Evolutionary conservation across 148 eudicot species (phyloP), one percentile per base, ranked within the genome.

Genomic region (Chenopodium suecicum): DNA sequence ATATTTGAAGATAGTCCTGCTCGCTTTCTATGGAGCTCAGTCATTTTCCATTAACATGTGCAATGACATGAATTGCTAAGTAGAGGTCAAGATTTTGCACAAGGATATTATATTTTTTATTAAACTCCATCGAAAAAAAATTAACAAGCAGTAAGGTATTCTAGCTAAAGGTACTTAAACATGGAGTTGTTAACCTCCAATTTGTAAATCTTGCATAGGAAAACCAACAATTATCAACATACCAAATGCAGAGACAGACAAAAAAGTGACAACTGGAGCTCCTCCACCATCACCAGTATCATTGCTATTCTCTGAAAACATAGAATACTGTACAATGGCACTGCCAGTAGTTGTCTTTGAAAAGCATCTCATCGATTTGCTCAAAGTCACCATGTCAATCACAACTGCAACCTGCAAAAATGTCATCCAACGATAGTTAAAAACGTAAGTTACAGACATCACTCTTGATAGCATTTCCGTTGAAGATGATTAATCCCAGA

Each of bases 231-330:
- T 22, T 23, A 70, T 9, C 82, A 83, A 85, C 91, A n/a, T 93
- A 93, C 98, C 99, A 78, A 88, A 89, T 73, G 83, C 73, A 83
- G 90, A 83, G 50, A 91, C 88, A 67, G 98, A 81, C 86, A 82
- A 88, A 84, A 90, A 89, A 68, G 89, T 82, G 85, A 82, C 92
- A 44, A 92, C 98, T 10, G 92, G 90, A 83, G 88, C 85, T 63
- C 99, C 97, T 68, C 95, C 98, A 81, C 97, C 92, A 83, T 93
- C 99, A 41, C 99, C 99, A 60, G 60, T 83, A 83, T 95, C 99
- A 85, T 83, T 83, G 82, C 79, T 81, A 75, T 88, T 86, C 32
- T 84, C 90, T 31, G 89, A 74, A 69, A 56, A 81, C 78, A 76
- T 83, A 78, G 99, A 89, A 70, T 91, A 95, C 79, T 89, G 92